Evolutionary conservation across 768 basidiomycete species (phyloP), one percentile per base, ranked within the genome.

Genomic region (Naganishia kalamii): DNA sequence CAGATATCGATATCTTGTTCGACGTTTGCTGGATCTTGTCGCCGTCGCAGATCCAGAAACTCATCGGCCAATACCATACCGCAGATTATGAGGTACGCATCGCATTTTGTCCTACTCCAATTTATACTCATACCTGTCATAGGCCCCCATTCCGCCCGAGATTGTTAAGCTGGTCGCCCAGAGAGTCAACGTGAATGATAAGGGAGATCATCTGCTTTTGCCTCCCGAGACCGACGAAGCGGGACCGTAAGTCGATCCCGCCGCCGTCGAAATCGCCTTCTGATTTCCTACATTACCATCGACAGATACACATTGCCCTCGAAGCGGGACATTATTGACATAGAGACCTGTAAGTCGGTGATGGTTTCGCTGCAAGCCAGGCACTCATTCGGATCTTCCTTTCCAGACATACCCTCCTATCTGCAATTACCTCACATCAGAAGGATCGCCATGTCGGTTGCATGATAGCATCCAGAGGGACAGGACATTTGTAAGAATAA

Each of bases 1-100:
- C 88, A 25, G 96, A 98, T 75, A 96, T 99, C 68, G 93, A 98
- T 80, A 98, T 98, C 73, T 94, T 99, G 72, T 98, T 96, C 77
- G 79, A 80, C 74, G 94, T 99, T 67, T 98, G 94, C 82, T 98
- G 96, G 94, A 98, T 98, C 88, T 83, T 99, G 48, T 97, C 92
- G 69, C 96, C 96, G 1, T 93, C 93, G 80, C 96, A 99, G 79
- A 98, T 99, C 70, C 96, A 98, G 81, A 88, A 96, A 77, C 92
- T 99, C 86, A 97, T 96, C 79, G 91, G 90, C 65, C 94, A 94
- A 78, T 97, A 98, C 80, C 97, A 96, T 75, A 93, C 94, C 67
- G 96, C 94, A 49, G 96, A 98, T 80, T 99, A 98, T 77, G 96
- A 99, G 85, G 92, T 91, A 71, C 44, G 82, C 69, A 29, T 61